These are phyloP conservation scores for Mycosphaerelloides madeirae DNA, from an alignment of 2,329 filamentous ascomycete genomes.

Conservation along the genomic window DNA sequence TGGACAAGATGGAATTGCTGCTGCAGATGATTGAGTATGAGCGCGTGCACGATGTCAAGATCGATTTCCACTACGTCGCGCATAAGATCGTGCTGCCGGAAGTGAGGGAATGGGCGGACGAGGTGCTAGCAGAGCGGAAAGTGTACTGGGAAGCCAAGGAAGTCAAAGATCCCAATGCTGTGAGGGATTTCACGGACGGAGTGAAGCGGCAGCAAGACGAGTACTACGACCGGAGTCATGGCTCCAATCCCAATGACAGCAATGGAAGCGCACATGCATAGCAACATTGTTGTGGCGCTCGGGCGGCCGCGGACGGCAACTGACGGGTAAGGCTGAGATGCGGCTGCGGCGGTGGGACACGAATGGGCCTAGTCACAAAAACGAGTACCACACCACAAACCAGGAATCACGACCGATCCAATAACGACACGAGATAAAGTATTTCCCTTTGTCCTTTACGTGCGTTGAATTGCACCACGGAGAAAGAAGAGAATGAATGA, in stretches of 20 bases:
- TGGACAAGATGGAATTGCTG: conserved; percentile 94
- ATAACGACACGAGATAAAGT: too few species aligned
- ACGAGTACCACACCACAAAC: too few species aligned
- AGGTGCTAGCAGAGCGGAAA: conserved; percentile 71
- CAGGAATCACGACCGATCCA: too few species aligned
- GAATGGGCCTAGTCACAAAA: too few species aligned
- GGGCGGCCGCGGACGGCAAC: background rate
- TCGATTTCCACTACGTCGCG: conserved; percentile 80
- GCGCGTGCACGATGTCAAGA: conserved; percentile 57
- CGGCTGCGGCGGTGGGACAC: too few species aligned
- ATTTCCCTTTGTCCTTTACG: too few species aligned
- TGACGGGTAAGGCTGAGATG: background rate
- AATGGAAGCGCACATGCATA: background rate
- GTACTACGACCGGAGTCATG: conserved; percentile 26
- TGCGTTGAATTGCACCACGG: too few species aligned
- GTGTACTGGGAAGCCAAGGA: conserved; percentile 59
- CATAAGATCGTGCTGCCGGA: conserved; percentile 68
- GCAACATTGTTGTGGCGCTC: background rate
- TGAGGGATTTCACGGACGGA: conserved; percentile 23
- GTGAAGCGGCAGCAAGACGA: conserved; percentile 30
- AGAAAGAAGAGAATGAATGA: too few species aligned
- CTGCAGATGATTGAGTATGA: conserved; percentile 98
- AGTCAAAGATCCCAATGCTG: conserved; percentile 26
- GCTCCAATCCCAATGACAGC: background rate
- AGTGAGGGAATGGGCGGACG: conserved; percentile 72